phyloP scores from a whole-genome alignment of 2,329 filamentous ascomycete species.

The Trichoderma oligosporum region DNA sequence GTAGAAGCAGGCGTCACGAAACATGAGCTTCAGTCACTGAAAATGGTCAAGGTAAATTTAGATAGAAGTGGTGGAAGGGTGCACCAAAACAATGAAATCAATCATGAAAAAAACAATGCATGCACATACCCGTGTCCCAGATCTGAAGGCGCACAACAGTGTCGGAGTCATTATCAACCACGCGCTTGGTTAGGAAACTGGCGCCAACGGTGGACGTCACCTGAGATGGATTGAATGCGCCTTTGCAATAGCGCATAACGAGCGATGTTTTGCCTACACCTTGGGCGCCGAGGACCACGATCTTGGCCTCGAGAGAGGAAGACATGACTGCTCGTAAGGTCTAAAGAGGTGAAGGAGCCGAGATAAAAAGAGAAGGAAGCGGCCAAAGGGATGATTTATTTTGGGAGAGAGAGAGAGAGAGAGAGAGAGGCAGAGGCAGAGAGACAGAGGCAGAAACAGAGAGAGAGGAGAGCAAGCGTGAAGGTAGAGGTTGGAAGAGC shows the following conservation, averaged over 20 bases:
- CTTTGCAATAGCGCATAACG: conserved; percentile 72
- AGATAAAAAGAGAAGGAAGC: neutral
- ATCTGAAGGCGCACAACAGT: conserved; percentile 89
- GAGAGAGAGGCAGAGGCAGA: neutral
- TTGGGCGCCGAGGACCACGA: conserved; percentile 75
- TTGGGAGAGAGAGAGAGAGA: neutral
- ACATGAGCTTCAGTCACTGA: too few species aligned
- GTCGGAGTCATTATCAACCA: conserved; percentile 78
- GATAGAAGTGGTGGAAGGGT: too few species aligned
- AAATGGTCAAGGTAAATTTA: too few species aligned
- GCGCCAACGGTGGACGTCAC: conserved; percentile 71
- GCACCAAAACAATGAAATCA: conserved; percentile 16
- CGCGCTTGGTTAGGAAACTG: conserved; percentile 74
- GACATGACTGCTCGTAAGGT: conserved; percentile 9
- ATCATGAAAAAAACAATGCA: neutral
- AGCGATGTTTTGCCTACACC: conserved; percentile 77
- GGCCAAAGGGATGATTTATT: too few species aligned
- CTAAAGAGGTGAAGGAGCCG: neutral
- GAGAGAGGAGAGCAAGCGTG: neutral
- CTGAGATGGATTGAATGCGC: conserved; percentile 63
- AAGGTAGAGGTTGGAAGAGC: neutral
- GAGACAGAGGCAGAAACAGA: neutral
- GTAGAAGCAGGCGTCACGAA: too few species aligned
- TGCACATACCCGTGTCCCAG: conserved; percentile 73
- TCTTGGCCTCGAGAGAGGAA: conserved; percentile 69